phyloP scores from a whole-genome alignment of 2,329 filamentous ascomycete genomes.

The Pyricularia sp. region DNA sequence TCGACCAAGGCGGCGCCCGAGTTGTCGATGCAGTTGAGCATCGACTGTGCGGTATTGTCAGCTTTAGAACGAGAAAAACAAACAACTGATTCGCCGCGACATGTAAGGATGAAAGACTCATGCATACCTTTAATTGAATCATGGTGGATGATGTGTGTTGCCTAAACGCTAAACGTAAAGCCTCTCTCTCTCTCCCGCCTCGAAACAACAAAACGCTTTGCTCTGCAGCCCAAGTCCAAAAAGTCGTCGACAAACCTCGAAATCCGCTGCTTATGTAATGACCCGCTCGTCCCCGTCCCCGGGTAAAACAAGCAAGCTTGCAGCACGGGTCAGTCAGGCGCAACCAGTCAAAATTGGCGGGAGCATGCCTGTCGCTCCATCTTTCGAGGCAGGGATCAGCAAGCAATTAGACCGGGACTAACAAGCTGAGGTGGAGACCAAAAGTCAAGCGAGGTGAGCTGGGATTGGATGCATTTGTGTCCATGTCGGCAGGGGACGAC shows the following conservation, averaged over 20 bases:
- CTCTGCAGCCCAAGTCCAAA: neutral
- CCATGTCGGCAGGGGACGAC: neutral
- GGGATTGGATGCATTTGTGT: neutral
- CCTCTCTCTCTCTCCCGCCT: neutral
- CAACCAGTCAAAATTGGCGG: no score
- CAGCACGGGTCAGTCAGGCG: no score
- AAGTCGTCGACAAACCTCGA: neutral
- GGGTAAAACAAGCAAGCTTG: neutral
- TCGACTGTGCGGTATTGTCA: constrained; percentile 49
- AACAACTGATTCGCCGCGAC: neutral
- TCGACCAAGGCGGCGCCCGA: constrained; percentile 96
- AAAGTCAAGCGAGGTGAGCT: neutral
- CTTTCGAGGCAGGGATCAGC: neutral
- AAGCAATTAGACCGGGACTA: neutral
- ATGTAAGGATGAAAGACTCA: neutral
- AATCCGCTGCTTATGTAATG: constrained; percentile 1
- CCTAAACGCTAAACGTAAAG: neutral
- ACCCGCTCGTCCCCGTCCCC: no score
- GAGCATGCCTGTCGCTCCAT: neutral
- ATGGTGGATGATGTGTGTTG: constrained; percentile 43
- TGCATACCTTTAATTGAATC: constrained; percentile 77
- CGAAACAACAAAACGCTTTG: neutral
- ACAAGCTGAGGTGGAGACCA: neutral
- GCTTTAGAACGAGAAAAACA: neutral
- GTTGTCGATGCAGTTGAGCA: constrained; percentile 99